A percentile compares a stretch with the other conserved stretches of the same genome.
These are phyloP conservation scores for Penicillium odoratum DNA, from an alignment of 495 filamentous ascomycete genomes.

Conservation along the genomic window DNA sequence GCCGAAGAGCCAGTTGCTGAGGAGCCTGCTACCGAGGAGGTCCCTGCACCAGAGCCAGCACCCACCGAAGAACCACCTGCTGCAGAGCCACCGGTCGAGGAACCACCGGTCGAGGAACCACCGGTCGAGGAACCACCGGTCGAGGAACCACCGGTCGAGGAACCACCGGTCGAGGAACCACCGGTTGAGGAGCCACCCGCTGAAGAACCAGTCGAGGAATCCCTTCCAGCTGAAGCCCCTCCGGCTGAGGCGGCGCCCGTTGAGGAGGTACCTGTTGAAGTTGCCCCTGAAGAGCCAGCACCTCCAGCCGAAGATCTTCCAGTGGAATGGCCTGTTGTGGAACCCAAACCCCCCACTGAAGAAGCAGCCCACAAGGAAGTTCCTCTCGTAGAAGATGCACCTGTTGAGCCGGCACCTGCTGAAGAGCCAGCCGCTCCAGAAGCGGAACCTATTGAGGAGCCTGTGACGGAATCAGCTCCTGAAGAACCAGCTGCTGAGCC, in stretches of 20 bases:
- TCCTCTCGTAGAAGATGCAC: not conserved
- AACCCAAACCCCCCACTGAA: not conserved
- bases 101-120: not conserved
- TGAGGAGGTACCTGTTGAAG: no score
- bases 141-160: conserved; percentile 10
- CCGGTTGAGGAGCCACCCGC: conserved; percentile 5
- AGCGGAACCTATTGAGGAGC: not conserved
- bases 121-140: conserved; percentile 6
- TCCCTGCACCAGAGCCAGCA: not conserved
- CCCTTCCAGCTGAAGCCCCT: conserved; percentile 6
- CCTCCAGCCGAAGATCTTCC: conserved; percentile 12
- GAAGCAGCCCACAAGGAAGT: conserved; percentile 2
- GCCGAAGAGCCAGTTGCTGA: not conserved
- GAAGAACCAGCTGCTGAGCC: conserved; percentile 7
- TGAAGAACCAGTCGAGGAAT: conserved; percentile 8
- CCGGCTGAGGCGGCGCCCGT: conserved; percentile 4
- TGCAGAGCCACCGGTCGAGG: not conserved
- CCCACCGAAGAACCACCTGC: not conserved
- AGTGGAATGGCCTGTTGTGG: not conserved
- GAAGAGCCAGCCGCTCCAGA: conserved; percentile 6
- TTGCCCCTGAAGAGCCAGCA: not conserved
- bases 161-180: conserved; percentile 10
- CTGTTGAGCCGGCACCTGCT: conserved; percentile 3
- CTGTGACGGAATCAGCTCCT: not conserved
- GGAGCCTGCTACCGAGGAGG: not conserved